Evolutionary conservation across 305 asterid genomes (phyloP).

Genomic region (Coffea humblotiana): DNA sequence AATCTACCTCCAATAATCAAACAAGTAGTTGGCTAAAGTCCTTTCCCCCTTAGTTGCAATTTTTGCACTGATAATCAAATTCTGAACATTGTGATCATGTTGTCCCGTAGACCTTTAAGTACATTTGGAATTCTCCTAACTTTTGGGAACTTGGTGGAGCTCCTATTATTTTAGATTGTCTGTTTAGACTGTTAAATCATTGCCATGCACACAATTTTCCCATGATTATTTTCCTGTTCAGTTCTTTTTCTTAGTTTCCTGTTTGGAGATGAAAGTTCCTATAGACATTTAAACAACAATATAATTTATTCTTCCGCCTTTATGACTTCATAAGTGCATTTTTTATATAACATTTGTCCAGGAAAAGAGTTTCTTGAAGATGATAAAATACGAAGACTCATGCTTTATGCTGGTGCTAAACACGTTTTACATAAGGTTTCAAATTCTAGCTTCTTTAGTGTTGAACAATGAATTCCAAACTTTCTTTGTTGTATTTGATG

Average conservation of each 20-base stretch:
- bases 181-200: neutral
- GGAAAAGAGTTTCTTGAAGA: constrained; percentile 74
- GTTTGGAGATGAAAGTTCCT: too few relatives aligned
- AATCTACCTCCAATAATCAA: neutral
- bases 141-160: neutral
- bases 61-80: neutral
- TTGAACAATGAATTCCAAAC: neutral
- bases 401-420: constrained; percentile 69
- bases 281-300: too few relatives aligned
- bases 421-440: constrained; percentile 72
- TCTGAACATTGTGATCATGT: neutral
- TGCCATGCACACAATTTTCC: neutral
- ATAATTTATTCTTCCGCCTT: neutral
- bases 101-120: neutral
- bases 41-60: neutral
- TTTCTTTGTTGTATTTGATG: neutral
- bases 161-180: neutral
- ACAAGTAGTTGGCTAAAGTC: neutral
- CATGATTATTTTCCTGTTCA: neutral
- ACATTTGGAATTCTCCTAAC: neutral
- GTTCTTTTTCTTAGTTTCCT: neutral
- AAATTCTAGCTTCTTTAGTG: constrained; percentile 16
- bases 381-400: constrained; percentile 40
- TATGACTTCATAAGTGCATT: neutral
- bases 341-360: constrained; percentile 33